Evolutionary conservation across 208 protist genomes (phyloP), one percentile per base, ranked within the genome.

Genomic region (Acanthamoeba royreba): DNA sequence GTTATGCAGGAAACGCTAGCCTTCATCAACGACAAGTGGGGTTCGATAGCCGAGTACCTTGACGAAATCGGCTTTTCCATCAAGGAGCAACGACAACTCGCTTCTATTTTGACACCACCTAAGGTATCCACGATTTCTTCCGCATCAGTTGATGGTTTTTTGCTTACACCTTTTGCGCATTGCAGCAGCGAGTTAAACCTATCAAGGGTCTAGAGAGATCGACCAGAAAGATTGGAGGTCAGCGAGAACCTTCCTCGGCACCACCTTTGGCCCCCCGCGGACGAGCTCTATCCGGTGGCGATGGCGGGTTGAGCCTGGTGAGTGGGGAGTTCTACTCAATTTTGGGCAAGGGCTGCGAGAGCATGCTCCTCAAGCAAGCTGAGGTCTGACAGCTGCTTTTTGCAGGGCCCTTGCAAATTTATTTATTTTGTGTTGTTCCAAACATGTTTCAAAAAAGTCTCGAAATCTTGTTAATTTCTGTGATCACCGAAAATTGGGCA

Each of bases 1-100:
- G 77, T 87, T 13, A 87, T 87, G 77, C 77, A 61, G 46, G 83
- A 90, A 66, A 90, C 83, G 46, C 28, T 69, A 5, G 52, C 46
- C 1, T 90, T 72, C 53, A 90, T 90, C 46, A 66, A 69, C 15
- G 33, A 38, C 28, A 90, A 69, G 42, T 90, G 83, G 83, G 83
- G 83, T 49, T 90, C 83, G 47, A 90, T 66, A 2, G 38, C 43
- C 42, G 52, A 55, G 53, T 90, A 90, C 47, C 53, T 90, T 15
- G 53, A 90, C 83, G 43, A 55, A 5, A 90, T 90, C 46, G 83
- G 83, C 28, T 90, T 90, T 33, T 38, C 46, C 25, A 47, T 13
- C 4, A n/a, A 55, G 22, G 83, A 90, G 31, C 83, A 90, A 43
- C 43, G 42, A 25, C 49, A 66, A 43, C 52, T 90, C 35, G 83